Evolutionary conservation across 2,329 filamentous ascomycete genomes (phyloP).

Genomic region (Calonectria ilicicola): DNA sequence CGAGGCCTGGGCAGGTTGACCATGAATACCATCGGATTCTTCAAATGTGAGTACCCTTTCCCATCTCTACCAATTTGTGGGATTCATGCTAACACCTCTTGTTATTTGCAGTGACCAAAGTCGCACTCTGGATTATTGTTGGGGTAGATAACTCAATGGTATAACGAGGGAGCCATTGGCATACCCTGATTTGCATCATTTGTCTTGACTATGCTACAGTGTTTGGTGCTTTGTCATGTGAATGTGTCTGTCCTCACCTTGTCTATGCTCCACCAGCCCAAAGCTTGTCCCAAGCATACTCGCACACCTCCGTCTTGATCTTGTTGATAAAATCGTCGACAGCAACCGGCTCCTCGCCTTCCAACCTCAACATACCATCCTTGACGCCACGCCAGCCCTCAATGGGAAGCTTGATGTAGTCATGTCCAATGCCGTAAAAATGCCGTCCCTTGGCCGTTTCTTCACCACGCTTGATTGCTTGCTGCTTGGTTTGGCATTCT

Average conservation of each 20-base stretch:
- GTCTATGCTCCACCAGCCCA: slow-evolving; percentile 10
- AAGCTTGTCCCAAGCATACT: slow-evolving; percentile 30
- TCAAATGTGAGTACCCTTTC: no score
- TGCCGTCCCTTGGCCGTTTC: slow-evolving; percentile 4
- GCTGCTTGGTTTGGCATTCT: slow-evolving; percentile 25
- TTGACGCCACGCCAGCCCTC: slow-evolving; percentile 35
- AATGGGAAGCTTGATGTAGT: slow-evolving; percentile 30
- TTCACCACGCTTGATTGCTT: slow-evolving; percentile 24
- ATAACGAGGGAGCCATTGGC: no score
- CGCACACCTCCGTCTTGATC: slow-evolving; percentile 26
- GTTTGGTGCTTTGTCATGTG: no score
- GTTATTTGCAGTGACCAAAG: no score
- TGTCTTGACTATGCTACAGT: no score
- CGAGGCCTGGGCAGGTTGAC: no score
- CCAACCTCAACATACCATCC: slow-evolving; percentile 30
- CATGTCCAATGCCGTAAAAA: slow-evolving; percentile 29
- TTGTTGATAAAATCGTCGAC: slow-evolving; percentile 29
- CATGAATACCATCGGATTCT: no score
- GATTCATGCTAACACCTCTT: no score
- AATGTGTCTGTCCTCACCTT: not conserved
- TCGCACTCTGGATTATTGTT: no score
- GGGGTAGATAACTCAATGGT: no score
- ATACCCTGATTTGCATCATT: no score
- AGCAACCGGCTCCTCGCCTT: slow-evolving; percentile 31
- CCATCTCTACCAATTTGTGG: no score